phyloP scores from a whole-genome alignment of 495 filamentous ascomycete species.

The Rusavskia elegans region DNA sequence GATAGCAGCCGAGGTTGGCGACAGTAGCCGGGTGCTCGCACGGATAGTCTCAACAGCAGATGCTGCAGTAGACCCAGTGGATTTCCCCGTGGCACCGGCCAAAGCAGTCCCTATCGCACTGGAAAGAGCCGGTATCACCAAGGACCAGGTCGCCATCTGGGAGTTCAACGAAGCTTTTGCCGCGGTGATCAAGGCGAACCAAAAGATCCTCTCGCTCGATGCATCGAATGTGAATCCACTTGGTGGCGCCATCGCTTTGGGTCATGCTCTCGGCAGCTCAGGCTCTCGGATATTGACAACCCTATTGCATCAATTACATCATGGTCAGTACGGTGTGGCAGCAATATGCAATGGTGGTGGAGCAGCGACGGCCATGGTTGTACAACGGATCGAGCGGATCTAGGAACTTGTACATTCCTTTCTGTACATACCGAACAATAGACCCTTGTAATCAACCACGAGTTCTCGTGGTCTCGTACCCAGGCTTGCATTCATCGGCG shows the following conservation, averaged over 20 bases:
- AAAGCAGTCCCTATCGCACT: constrained; percentile 87
- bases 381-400: constrained; percentile 58
- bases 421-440: neutral
- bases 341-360: constrained; percentile 97
- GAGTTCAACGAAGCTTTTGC: constrained; percentile 99
- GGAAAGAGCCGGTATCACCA: constrained; percentile 70
- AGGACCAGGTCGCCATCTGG: constrained; percentile 83
- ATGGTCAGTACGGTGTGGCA: constrained; percentile 84
- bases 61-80: constrained; percentile 82
- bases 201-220: constrained; percentile 73
- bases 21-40: constrained; percentile 59
- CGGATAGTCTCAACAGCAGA: constrained; percentile 76
- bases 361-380: constrained; percentile 79
- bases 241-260: constrained; percentile 86
- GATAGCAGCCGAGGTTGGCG: constrained; percentile 59
- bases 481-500: no score
- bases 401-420: neutral
- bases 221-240: constrained; percentile 64
- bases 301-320: constrained; percentile 74
- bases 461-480: no score
- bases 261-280: constrained; percentile 86
- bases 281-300: constrained; percentile 86
- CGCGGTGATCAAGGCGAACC: constrained; percentile 88
- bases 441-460: no score
- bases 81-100: constrained; percentile 88